Evolutionary conservation across 108 stramenopile species (phyloP).

Genomic region (Pelagomonas calceolata): DNA sequence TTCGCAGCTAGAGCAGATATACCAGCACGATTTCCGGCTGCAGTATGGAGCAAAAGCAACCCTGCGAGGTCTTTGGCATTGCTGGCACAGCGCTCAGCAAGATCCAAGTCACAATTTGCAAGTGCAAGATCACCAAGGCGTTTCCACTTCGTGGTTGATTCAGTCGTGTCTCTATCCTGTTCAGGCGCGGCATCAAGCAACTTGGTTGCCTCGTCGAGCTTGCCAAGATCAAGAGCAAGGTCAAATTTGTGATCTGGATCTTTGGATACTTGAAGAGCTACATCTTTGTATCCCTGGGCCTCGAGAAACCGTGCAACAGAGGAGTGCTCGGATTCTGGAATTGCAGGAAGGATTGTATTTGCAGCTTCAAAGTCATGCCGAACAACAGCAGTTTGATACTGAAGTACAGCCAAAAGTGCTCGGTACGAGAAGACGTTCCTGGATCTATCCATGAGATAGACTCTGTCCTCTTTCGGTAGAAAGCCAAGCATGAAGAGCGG

Average conservation of each 20-base stretch:
- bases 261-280: conserved; percentile 83
- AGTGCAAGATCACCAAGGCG: conserved; percentile 93
- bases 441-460: conserved; percentile 86
- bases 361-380: conserved; percentile 94
- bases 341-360: conserved; percentile 77
- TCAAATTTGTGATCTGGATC: conserved; percentile 96
- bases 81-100: conserved; percentile 78
- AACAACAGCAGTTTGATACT: conserved; percentile 99
- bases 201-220: conserved; percentile 69
- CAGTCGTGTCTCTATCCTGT: conserved; percentile 77
- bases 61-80: conserved; percentile 82
- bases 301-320: conserved; percentile 92
- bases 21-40: conserved; percentile 75
- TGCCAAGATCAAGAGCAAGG: conserved; percentile 81
- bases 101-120: conserved; percentile 73
- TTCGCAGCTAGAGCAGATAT: conserved; percentile 68
- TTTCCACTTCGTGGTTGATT: conserved; percentile 92
- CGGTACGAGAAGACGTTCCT: conserved; percentile 81
- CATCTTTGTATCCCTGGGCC: conserved; percentile 97
- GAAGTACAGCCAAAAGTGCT: conserved; percentile 74
- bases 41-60: conserved; percentile 81
- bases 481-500: conserved; percentile 75
- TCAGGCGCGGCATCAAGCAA: conserved; percentile 68
- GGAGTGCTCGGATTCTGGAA: conserved; percentile 82
- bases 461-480: conserved; percentile 93